These are phyloP conservation scores for Talaromyces liani DNA, from an alignment of 495 filamentous ascomycete species.

Conservation along the genomic window DNA sequence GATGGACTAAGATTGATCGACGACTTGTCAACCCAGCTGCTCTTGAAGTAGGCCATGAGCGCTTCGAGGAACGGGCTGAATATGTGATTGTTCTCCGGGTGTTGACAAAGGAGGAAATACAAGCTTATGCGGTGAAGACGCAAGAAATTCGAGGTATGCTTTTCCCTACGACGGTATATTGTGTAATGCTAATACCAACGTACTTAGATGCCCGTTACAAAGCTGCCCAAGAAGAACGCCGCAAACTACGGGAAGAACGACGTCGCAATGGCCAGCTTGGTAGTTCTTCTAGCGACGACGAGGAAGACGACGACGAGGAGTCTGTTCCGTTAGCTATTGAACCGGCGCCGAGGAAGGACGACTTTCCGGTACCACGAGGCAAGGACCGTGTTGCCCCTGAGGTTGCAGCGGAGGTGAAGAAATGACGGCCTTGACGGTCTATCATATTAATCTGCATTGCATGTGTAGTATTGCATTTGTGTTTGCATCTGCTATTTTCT, in stretches of 20 bases:
- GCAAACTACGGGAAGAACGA: conserved; percentile 23
- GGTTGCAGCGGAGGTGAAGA: background rate
- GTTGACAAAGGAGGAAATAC: conserved; percentile 72
- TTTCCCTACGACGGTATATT: background rate
- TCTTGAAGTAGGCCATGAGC: conserved; percentile 65
- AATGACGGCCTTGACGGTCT: background rate
- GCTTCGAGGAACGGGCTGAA: conserved; percentile 72
- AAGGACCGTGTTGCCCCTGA: conserved; percentile 2
- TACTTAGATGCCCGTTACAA: conserved; percentile 27
- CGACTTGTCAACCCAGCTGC: conserved; percentile 78
- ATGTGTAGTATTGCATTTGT: background rate
- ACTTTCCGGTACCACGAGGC: conserved; percentile 6
- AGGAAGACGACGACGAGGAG: conserved; percentile 22
- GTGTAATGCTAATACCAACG: conserved; percentile 11
- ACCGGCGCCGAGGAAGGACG: conserved; percentile 14
- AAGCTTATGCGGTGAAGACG: conserved; percentile 68
- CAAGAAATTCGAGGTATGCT: conserved; percentile 64
- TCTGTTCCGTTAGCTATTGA: conserved; percentile 23
- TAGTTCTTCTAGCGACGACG: conserved; percentile 33
- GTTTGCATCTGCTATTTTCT: background rate
- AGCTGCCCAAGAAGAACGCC: conserved; percentile 28
- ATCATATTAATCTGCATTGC: background rate
- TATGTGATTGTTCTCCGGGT: conserved; percentile 82
- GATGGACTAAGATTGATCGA: conserved; percentile 86
- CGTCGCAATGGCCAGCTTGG: conserved; percentile 27